Base-by-base conservation (phyloP, 1,139 yeast genomes). In the Kodamaea anthophila region DNA sequence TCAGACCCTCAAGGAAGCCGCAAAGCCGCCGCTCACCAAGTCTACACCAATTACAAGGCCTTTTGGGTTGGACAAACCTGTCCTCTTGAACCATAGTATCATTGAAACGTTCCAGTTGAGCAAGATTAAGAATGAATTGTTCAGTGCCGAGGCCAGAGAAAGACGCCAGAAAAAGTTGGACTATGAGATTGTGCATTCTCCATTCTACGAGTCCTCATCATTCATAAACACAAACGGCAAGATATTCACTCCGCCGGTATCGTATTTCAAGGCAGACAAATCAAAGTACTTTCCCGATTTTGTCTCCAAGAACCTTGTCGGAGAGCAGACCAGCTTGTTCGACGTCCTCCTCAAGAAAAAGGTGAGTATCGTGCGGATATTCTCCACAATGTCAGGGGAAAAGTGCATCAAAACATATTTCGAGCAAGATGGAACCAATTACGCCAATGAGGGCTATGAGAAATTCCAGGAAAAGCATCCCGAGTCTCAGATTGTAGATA, bases 221-320 rank as follows among this genome's bases (percentile, higher is more conserved):
- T 88, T 78, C 51, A 65, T 81, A 30, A 80, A 80, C 43, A 83
- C 93, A 3, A 74, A 77, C 25, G 97, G 97, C 20, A 86, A 87
- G 57, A 67, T 87, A 41, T 91, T 87, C 59, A 63, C 71, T 11
- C 77, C 95, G 0, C 97, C 97, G 1, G 62, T 70, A 9, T 74
- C 88, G 1, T 80, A 73, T 42, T 87, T 91, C 69, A 74, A 71
- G 37, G 58, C 65, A 7, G 93, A 83, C n/a, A 80, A 74, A 46
- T 69, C 97, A 0, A 60, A 77, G 32, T 91, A 74, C 49, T 85
- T 91, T 58, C 96, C 97, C n/a, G 87, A 87, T 47, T 65, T 91
- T 37, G 53, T 59, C 18, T 94, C 84, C 0, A 66, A 65, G 15
- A 68, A 80, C 1, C 51, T 91, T 24, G 47, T 60, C 4, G 57